Base-by-base conservation (phyloP, 2,329 filamentous ascomycete genomes). In the Falciphora oryzae region DNA sequence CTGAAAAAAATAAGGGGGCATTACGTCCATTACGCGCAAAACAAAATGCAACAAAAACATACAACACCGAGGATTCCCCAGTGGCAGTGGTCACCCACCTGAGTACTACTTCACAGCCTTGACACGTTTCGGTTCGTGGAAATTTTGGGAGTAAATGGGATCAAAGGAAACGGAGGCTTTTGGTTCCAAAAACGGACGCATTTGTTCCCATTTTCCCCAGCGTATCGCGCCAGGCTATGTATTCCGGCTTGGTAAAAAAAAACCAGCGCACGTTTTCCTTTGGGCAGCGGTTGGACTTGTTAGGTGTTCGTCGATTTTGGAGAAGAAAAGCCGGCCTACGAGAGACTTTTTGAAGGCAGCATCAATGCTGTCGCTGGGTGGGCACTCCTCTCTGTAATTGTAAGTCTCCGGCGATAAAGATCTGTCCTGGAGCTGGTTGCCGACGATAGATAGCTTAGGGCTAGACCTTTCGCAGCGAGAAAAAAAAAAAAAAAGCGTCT, bases 171-270 rank as follows among this genome's bases (percentile, higher is more conserved):
- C n/a, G n/a, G n/a, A n/a, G n/a, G n/a, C n/a, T n/a, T n/a, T n/a
- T n/a, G n/a, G n/a, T n/a, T n/a, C n/a, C n/a, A n/a, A n/a, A n/a
- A n/a, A n/a, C n/a, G n/a, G n/a, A n/a, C n/a, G n/a, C n/a, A n/a
- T n/a, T n/a, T n/a, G n/a, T n/a, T n/a, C n/a, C n/a, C n/a, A n/a
- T n/a, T n/a, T n/a, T n/a, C n/a, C n/a, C n/a, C n/a, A n/a, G n/a
- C n/a, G n/a, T n/a, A n/a, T 76, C 67, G 3, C 71, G 67, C 77
- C 77, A 79, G 3, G 73, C 65, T 0, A 65, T 22, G 62, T 76
- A 79, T 50, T 71, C 32, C 0, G 57, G 63, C 28, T 66, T 68
- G 3, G 65, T 25, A 5, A 71, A 61, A 10, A 75, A 56, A 10
- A 75, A 56, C 71, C 70, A 74, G 31, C 53, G 50, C 62, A 63